These are phyloP conservation scores for Typha latifolia DNA, from an alignment of 176 grass and related monocot species.

Conservation along the genomic window DNA sequence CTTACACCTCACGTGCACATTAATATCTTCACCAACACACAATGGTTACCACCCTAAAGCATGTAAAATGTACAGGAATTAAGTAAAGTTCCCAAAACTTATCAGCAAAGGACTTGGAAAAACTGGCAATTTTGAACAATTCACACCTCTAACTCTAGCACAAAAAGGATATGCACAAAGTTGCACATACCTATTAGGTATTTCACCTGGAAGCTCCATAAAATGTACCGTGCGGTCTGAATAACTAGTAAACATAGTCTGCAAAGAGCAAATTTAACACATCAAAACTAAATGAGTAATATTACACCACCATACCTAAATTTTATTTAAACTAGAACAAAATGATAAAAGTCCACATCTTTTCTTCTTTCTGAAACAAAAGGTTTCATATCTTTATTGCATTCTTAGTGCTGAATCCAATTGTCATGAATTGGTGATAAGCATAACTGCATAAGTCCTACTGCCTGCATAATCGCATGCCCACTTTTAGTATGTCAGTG, in stretches of 20 bases:
- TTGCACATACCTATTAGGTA: slow-evolving; percentile 70
- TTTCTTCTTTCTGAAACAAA: not conserved
- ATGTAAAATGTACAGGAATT: no score
- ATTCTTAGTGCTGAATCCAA: not conserved
- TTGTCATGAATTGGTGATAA: not conserved
- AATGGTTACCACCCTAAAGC: no score
- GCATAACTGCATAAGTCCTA: not conserved
- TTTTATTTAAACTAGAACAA: not conserved
- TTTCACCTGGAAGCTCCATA: slow-evolving; percentile 97
- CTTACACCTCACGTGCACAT: no score
- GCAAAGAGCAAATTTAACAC: not conserved
- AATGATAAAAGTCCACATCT: not conserved
- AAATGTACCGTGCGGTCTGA: slow-evolving; percentile 69
- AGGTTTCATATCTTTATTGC: no score
- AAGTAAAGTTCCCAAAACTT: no score
- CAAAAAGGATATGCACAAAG: slow-evolving; percentile 6
- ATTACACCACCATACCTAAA: not conserved
- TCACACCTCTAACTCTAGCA: not conserved
- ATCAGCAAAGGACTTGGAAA: no score
- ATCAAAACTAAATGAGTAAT: slow-evolving; percentile 14
- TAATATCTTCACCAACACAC: no score
- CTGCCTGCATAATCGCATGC: no score
- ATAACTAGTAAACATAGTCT: slow-evolving; percentile 94
- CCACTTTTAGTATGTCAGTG: no score
- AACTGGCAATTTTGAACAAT: not conserved